phyloP scores from a whole-genome alignment of 306 rosid species.

The Cucumis melo region DNA sequence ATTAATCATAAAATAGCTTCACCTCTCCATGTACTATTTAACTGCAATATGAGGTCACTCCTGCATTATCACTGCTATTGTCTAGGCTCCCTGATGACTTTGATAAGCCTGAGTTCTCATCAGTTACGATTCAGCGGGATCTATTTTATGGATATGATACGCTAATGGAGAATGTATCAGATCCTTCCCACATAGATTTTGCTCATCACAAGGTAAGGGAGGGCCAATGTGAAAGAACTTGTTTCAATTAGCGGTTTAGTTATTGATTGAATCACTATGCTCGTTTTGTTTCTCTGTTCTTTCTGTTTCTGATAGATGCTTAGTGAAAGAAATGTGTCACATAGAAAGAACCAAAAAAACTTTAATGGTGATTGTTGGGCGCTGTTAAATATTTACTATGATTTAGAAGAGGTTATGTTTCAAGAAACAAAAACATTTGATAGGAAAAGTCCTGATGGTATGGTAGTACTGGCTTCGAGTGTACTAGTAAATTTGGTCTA shows the following conservation, averaged over 20 bases:
- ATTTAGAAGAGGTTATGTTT: background rate
- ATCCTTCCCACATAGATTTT: conserved; percentile 93
- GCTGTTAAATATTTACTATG: background rate
- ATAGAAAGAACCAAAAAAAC: background rate
- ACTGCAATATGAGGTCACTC: background rate
- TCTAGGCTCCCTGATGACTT: conserved; percentile 87
- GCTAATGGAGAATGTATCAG: conserved; percentile 96
- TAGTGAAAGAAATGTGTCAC: background rate
- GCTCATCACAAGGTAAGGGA: conserved; percentile 90
- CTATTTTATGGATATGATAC: conserved; percentile 93
- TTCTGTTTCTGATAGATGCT: background rate
- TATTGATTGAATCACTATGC: background rate
- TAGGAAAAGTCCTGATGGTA: background rate
- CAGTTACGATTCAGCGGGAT: conserved; percentile 97
- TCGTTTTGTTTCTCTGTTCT: background rate
- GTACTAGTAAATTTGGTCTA: background rate
- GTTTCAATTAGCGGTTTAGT: background rate
- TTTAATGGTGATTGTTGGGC: background rate
- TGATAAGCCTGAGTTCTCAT: conserved; percentile 69
- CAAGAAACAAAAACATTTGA: background rate
- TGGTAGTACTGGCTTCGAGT: background rate
- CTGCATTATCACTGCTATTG: background rate
- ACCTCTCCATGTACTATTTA: background rate
- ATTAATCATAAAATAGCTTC: background rate
- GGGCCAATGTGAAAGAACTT: background rate